phyloP scores from a whole-genome alignment of 176 grass and related monocot genomes.

The Aegilops longissima region DNA sequence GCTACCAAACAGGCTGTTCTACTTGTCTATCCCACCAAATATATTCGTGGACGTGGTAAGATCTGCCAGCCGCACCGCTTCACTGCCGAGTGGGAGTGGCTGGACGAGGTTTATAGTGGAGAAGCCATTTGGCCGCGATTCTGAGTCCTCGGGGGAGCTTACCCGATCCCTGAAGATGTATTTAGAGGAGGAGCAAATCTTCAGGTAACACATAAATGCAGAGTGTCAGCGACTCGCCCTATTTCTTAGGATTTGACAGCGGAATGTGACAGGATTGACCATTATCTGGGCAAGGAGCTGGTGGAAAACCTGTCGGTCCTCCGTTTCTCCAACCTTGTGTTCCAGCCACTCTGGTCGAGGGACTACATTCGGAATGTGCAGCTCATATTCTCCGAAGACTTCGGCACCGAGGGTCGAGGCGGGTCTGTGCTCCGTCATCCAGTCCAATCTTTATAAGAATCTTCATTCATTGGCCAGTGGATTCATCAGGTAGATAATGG shows the following conservation, averaged over 20 bases:
- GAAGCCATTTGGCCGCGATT: constrained; percentile 94
- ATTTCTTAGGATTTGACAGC: neutral
- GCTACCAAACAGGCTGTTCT: constrained; percentile 77
- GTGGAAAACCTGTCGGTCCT: constrained; percentile 98
- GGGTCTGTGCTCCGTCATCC: constrained; percentile 46
- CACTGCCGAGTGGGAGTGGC: constrained; percentile 53
- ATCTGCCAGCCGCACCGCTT: constrained; percentile 60
- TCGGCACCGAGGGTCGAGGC: constrained; percentile 90
- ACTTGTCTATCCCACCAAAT: constrained; percentile 87
- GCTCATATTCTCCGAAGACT: constrained; percentile 91
- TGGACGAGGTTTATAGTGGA: constrained; percentile 97
- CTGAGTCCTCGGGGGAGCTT: constrained; percentile 74
- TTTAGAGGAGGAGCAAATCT: constrained; percentile 87
- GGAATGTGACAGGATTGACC: constrained; percentile 65
- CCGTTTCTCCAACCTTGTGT: constrained; percentile 96
- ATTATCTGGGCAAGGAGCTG: constrained; percentile 96
- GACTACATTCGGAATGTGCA: constrained; percentile 94
- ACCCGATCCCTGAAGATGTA: constrained; percentile 73
- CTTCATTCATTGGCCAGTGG: neutral
- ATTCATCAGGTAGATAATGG: neutral
- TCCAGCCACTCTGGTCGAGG: constrained; percentile 89
- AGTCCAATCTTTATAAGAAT: neutral
- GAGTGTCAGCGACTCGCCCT: neutral
- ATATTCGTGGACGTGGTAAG: constrained; percentile 98
- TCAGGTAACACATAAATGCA: constrained; percentile 51